Evolutionary conservation across 441 rosid genomes (phyloP).

Genomic region (Populus hybrid): DNA sequence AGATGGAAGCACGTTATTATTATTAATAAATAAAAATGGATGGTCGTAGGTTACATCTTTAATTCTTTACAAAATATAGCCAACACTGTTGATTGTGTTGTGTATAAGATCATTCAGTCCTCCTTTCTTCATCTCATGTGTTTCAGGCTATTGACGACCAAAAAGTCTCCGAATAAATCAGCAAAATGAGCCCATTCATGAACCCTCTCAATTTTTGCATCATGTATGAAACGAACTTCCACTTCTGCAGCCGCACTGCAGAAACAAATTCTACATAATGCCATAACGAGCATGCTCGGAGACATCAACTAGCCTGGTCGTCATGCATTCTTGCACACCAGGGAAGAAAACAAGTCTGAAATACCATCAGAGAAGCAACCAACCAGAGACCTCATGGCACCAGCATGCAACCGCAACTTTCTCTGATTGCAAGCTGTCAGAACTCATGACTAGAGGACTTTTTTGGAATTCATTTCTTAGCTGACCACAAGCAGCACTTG

Average conservation of each 20-base stretch:
- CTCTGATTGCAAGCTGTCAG: constrained; percentile 23
- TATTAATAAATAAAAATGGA: no score
- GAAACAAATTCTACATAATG: neutral
- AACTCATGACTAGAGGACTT: constrained; percentile 54
- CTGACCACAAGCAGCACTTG: constrained; percentile 98
- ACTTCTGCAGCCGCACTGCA: neutral
- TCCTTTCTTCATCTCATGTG: neutral
- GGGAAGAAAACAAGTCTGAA: neutral
- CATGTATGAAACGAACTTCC: neutral
- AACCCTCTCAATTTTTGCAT: neutral
- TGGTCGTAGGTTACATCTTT: no score
- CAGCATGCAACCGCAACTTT: neutral
- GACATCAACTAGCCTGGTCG: neutral
- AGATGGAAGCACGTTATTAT: no score
- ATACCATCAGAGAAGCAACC: neutral
- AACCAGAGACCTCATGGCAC: neutral
- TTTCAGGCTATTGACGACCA: neutral
- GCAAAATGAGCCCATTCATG: neutral
- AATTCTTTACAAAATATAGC: no score
- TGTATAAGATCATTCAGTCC: neutral
- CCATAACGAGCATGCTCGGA: neutral
- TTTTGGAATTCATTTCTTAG: constrained; percentile 89
- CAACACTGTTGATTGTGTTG: neutral
- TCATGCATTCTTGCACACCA: neutral
- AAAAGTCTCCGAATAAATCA: neutral